These are phyloP conservation scores for Mucor piriformis DNA, from an alignment of 371 early-diverging fungal genomes.

Conservation along the genomic window DNA sequence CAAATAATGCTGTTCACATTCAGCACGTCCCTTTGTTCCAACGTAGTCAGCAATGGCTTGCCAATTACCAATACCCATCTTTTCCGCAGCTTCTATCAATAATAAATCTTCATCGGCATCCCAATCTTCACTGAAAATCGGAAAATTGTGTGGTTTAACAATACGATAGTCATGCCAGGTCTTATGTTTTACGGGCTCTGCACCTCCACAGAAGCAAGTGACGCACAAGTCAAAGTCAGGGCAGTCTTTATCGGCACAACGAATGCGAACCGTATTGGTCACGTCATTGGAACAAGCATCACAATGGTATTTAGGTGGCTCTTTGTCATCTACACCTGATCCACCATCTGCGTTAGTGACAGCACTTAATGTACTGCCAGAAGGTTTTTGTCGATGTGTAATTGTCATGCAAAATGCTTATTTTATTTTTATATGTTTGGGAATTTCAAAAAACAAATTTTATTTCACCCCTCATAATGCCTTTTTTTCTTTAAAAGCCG, in stretches of 20 bases:
- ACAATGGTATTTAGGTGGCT: conserved; percentile 79
- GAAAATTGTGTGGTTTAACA: conserved; percentile 85
- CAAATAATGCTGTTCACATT: conserved; percentile 92
- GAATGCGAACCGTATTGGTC: conserved; percentile 86
- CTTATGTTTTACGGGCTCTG: conserved; percentile 83
- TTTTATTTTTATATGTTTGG: background rate
- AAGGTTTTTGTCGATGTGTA: conserved; percentile 50
- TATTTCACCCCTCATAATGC: no score
- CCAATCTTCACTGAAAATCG: conserved; percentile 90
- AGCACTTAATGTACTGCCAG: conserved; percentile 30
- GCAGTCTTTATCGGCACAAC: conserved; percentile 85
- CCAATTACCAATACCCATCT: conserved; percentile 98
- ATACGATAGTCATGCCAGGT: conserved; percentile 89
- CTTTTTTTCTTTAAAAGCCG: no score
- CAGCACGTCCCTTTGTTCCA: conserved; percentile 86
- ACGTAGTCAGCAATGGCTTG: conserved; percentile 92
- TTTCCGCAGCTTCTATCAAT: conserved; percentile 90
- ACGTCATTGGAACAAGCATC: conserved; percentile 91
- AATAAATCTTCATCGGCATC: conserved; percentile 97
- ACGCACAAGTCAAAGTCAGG: conserved; percentile 96
- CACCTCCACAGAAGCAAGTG: conserved; percentile 88
- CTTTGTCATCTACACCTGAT: conserved; percentile 48
- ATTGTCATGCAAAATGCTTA: conserved; percentile 39
- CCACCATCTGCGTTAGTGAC: conserved; percentile 25
- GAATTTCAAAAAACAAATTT: background rate